Conservation (phyloP, 352 stramenopile genomes). For the Phytopythium sindhum region DNA sequence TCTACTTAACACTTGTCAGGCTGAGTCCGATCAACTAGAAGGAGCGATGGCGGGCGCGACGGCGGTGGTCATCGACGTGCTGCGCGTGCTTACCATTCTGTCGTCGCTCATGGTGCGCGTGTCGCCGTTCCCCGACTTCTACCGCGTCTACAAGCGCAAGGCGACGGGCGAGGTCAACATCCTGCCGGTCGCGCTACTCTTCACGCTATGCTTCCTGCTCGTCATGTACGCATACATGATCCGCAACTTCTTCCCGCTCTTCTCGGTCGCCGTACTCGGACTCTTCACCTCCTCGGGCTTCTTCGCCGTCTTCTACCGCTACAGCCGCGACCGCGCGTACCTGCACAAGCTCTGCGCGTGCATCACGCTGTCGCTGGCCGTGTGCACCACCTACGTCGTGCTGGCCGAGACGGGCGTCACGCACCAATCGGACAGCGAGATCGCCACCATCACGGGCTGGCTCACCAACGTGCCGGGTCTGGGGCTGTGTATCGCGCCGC, state of each 20-base stretch:
- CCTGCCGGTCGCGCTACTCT: constrained; percentile 24
- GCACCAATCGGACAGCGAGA: constrained; percentile 20
- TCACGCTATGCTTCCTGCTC: constrained; percentile 26
- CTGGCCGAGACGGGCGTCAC: constrained; percentile 22
- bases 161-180: constrained; percentile 29
- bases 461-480: constrained; percentile 32
- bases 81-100: constrained; percentile 40
- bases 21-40: background rate
- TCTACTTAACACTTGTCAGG: background rate
- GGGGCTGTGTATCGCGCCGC: constrained; percentile 25
- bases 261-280: constrained; percentile 31
- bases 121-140: constrained; percentile 34
- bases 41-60: constrained; percentile 6
- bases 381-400: constrained; percentile 28
- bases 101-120: constrained; percentile 40
- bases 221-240: constrained; percentile 42
- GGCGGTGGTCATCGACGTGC: constrained; percentile 17
- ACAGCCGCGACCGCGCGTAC: constrained; percentile 19
- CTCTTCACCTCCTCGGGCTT: constrained; percentile 24
- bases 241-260: constrained; percentile 40
- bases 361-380: constrained; percentile 16
- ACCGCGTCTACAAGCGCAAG: constrained; percentile 30
- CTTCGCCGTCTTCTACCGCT: constrained; percentile 37
- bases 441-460: constrained; percentile 28
- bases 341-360: constrained; percentile 26